Base-by-base conservation (phyloP, 805 yeast species). In the Ogataea henricii region DNA sequence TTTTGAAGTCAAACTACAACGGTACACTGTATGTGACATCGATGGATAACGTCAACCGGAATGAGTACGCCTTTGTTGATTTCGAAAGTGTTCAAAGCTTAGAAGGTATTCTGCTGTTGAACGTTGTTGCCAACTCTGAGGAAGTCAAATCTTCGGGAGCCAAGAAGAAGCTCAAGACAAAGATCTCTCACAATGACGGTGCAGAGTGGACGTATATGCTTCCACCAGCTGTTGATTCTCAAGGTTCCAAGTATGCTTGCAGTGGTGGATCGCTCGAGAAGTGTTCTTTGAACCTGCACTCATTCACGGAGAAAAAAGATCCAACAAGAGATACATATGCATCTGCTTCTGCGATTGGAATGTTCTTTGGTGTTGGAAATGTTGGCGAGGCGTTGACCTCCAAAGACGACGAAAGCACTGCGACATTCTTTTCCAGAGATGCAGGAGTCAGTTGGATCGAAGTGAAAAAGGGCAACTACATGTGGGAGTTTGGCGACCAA, bases 401-500 rank as follows among this genome's bases (percentile, higher is more conserved):
- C 1, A 53, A 64, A 34, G 72, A 75, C 3, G 79, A 82, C 40
- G 45, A 51, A 9, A 53, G 55, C 7, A 77, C 85, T 0, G 73
- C 85, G 1, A 88, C 97, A 0, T 94, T 79, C 61, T 67, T 94
- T 51, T 82, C 96, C 3, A 73, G 77, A n/a, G 98, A 94, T 68
- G 99, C 94, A 2, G 99, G 99, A 48, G 69, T 82, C 13, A 78
- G 90, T 3, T 94, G 98, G 98, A 79, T 67, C 43, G 96, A 89
- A 66, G 71, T 92, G 23, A 74, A 69, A 49, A 81, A 85, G 50
- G 94, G 95, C 3, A 76, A 81, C 1, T 78, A 80, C 57, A 85
- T 86, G 79, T 94, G 98, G 98, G 98, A 91, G 67, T 94, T 75
- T 65, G 98, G 98, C 53, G 99, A 94, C 66, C 87, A 89, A 54